Base-by-base conservation (phyloP, 176 grass and related monocot genomes). In the Lolium rigidum region DNA sequence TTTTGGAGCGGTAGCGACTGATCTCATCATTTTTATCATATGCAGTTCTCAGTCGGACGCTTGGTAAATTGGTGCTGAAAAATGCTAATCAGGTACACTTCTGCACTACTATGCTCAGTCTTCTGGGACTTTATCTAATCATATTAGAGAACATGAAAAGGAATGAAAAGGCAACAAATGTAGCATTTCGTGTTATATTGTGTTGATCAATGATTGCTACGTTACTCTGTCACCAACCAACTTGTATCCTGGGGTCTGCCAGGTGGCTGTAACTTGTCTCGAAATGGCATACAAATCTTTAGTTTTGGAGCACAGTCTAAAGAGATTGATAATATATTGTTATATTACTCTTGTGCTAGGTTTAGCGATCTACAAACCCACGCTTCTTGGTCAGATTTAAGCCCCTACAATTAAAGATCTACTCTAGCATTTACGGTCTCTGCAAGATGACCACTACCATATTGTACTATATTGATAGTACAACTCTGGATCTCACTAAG, bases 21-120 rank as follows among this genome's bases (percentile, higher is more conserved):
- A 66, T 66, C 50, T 25, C 37, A 69, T 48, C 11, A 26, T 51
- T 37, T 37, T 85, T 80, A 44, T 88, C 20, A 54, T 54, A 26
- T 87, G 85, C 91, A 98, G 95, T 82, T 78, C 26, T 98, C 65
- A 60, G 81, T 43, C 92, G 91, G 39, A 94, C 90, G 10, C 54
- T 92, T 83, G 96, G 96, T 46, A 95, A 81, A 88, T 26, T 98
- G 82, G 90, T 98, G 61, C 79, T 98, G 24, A 98, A 98, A 87
- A 98, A 98, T 88, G 93, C 16, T 77, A 74, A 94, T 8, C 96
- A 95, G 96, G 96, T 98, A 62, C 81, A 17, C 4, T 56, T 77
- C 3, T 72, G 17, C 13, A 69, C 2, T 2, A 66, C 10, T 12
- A 4, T 43, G 4, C 12, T 82, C 11, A 60, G 41, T 70, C 43